Evolutionary conservation across 2,329 filamentous ascomycete genomes (phyloP), one percentile per base, ranked within the genome.

Genomic region (Cytospora leucostoma): DNA sequence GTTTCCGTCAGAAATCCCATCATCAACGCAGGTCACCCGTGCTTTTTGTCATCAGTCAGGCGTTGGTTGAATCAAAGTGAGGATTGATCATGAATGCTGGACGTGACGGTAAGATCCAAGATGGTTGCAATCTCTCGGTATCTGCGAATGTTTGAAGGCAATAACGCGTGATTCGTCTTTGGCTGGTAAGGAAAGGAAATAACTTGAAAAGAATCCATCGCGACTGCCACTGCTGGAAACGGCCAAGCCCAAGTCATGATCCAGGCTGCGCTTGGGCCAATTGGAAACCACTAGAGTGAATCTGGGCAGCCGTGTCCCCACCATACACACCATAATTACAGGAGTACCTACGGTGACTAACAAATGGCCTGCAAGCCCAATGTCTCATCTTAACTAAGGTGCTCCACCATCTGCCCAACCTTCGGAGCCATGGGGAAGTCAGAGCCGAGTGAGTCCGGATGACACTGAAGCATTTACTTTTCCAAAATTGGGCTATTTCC

Each of bases 211-310:
- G 59, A 61, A 61, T 44, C 51, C 51, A 61, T 61, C 59, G 51
- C 59, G 59, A 55, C 49, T 61, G 59, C 59, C 54, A 55, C 49
- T 61, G 59, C 51, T 55, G 58, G 59, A 61, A 61, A 55, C 50
- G 59, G 32, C 38, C 59, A 49, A 51, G 54, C 59, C 51, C 51
- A 55, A 27, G 49, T 52, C 58, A 19, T 55, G 51, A 38, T 27
- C n/a, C 34, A 44, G 59, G 59, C 59, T 53, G 59, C 54, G 59
- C 59, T 55, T 44, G 32, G 40, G 37, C 59, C 59, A 61, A 61
- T 61, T 38, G 59, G 21, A 61, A 44, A 8, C 51, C 51, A 17
- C 51, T 47, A 47, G 44, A 47, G 44, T 21, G n/a, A 47, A 47
- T 47, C 10, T 47, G 44, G 44, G 21, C 44, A 47, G 44, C 44